phyloP scores from a whole-genome alignment of 2,329 filamentous ascomycete species.

The Ploettnerulaceae sp. region DNA sequence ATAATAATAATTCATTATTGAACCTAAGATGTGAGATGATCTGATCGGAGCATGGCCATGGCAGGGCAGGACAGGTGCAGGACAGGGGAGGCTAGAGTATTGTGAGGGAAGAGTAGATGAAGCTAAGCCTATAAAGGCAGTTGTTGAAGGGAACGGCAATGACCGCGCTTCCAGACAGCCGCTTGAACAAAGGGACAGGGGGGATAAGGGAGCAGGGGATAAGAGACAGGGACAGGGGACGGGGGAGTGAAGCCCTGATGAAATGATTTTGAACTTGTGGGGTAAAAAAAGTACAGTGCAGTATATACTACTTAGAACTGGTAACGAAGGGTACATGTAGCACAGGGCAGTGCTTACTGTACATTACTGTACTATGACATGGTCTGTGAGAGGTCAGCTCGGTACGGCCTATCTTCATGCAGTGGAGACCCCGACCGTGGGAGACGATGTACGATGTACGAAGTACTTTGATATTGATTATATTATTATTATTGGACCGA shows the following conservation, averaged over 20 bases:
- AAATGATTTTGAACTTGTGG: constrained; percentile 25
- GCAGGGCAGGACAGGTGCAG: background rate
- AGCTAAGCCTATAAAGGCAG: background rate
- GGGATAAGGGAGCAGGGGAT: too few species aligned
- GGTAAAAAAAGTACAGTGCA: too few species aligned
- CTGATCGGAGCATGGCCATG: background rate
- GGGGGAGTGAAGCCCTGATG: too few species aligned
- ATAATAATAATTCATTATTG: background rate
- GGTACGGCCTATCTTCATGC: constrained; percentile 7
- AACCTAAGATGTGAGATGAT: constrained; percentile 5
- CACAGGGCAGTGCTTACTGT: background rate
- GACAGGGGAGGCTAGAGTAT: background rate
- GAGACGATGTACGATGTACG: background rate
- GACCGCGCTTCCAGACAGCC: constrained; percentile 11
- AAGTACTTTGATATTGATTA: background rate
- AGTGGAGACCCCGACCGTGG: background rate
- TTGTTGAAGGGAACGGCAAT: background rate
- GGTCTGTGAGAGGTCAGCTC: constrained; percentile 13
- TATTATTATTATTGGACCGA: too few species aligned
- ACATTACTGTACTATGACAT: background rate
- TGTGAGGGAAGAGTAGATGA: background rate
- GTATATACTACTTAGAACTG: too few species aligned
- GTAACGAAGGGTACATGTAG: background rate
- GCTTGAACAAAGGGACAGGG: too few species aligned
- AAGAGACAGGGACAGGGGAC: too few species aligned